Conservation (phyloP, 495 filamentous ascomycete genomes). For the Penicillium lividum region DNA sequence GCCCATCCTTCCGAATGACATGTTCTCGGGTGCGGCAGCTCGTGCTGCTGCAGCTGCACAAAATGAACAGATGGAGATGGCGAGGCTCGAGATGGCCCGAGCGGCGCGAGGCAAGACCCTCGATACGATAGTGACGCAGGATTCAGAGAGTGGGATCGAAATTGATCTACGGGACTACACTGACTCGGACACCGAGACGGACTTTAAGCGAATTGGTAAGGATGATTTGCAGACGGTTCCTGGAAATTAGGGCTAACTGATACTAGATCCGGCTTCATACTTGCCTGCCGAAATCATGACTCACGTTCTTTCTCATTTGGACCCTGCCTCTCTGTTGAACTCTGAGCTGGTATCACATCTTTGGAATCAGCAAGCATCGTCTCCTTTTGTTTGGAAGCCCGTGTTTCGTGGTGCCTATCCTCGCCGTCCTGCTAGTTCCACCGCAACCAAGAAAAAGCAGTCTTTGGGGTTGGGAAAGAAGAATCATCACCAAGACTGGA, state of each 20-base stretch:
- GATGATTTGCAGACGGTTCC: neutral
- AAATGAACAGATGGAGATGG: slow-evolving; percentile 45
- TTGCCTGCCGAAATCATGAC: slow-evolving; percentile 74
- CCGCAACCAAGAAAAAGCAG: slow-evolving; percentile 44
- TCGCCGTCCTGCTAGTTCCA: slow-evolving; percentile 40
- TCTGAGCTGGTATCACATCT: slow-evolving; percentile 60
- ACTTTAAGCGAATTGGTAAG: slow-evolving; percentile 43
- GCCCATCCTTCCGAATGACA: slow-evolving; percentile 40
- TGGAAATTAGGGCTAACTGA: neutral
- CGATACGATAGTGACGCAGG: slow-evolving; percentile 44
- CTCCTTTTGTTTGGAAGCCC: slow-evolving; percentile 73
- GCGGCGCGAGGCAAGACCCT: slow-evolving; percentile 37
- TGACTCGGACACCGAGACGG: slow-evolving; percentile 46
- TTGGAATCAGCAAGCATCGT: slow-evolving; percentile 65
- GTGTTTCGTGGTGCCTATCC: slow-evolving; percentile 71
- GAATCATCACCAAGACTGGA: slow-evolving; percentile 70
- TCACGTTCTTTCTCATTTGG: slow-evolving; percentile 70
- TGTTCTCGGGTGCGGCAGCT: slow-evolving; percentile 66
- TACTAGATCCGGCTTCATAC: slow-evolving; percentile 62
- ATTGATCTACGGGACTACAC: slow-evolving; percentile 62
- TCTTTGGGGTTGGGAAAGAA: slow-evolving; percentile 52
- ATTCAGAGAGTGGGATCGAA: slow-evolving; percentile 79
- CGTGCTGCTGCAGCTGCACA: slow-evolving; percentile 69
- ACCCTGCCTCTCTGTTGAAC: slow-evolving; percentile 63
- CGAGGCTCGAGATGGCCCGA: slow-evolving; percentile 42